Conservation (phyloP, 2,329 filamentous ascomycete genomes). For the Penicillium hesseltinei region DNA sequence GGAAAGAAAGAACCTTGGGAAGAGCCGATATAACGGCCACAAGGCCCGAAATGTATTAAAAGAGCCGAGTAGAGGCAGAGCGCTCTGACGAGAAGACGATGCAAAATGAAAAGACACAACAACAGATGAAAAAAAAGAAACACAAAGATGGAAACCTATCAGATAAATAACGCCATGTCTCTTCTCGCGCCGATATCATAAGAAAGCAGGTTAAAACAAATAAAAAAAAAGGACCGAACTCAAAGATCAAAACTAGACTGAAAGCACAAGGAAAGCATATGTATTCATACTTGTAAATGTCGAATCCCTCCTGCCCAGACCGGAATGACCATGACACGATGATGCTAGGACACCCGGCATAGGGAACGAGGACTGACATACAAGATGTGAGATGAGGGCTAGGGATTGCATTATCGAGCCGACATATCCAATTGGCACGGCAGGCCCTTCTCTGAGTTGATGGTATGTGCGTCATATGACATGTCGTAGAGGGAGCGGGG, state of each 20-base stretch:
- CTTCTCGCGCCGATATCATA: slow-evolving; percentile 22
- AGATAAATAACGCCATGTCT: slow-evolving; percentile 10
- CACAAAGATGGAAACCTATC: slow-evolving; percentile 6
- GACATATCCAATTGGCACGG: not conserved
- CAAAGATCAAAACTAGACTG: slow-evolving; percentile 2
- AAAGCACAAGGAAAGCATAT: slow-evolving; percentile 13
- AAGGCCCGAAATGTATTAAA: slow-evolving; percentile 13
- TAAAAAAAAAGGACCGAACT: slow-evolving; percentile 9
- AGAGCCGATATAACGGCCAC: slow-evolving; percentile 6
- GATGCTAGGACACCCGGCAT: not conserved
- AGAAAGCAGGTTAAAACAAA: not conserved
- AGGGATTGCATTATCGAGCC: not conserved
- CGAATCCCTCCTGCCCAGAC: not conserved
- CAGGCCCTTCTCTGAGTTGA: slow-evolving; percentile 5
- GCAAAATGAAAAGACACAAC: slow-evolving; percentile 1
- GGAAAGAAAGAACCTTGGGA: not conserved
- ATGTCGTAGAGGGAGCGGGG: slow-evolving; percentile 9
- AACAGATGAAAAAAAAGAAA: slow-evolving; percentile 1
- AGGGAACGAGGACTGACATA: not conserved
- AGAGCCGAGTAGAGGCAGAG: slow-evolving; percentile 1
- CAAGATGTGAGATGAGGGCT: not conserved
- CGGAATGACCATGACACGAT: not conserved
- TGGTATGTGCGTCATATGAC: slow-evolving; percentile 21
- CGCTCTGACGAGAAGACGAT: slow-evolving; percentile 8
- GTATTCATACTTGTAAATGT: slow-evolving; percentile 16